These are phyloP conservation scores for Talaromyces sp. DNA, from an alignment of 2,329 filamentous ascomycete genomes.

Conservation along the genomic window DNA sequence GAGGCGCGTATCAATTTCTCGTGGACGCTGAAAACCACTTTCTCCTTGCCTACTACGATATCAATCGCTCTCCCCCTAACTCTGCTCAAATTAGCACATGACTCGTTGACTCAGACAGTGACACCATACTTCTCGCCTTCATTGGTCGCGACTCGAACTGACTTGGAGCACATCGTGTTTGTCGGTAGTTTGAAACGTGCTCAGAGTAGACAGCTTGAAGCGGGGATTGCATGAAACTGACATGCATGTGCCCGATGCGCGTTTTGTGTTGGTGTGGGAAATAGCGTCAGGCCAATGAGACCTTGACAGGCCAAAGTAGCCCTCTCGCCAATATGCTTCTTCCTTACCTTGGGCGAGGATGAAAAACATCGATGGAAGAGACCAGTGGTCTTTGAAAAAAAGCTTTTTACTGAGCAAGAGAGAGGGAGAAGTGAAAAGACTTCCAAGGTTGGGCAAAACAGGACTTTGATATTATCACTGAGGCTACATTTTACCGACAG, in stretches of 20 bases:
- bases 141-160: neutral
- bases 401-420: too few relatives aligned
- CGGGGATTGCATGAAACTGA: neutral
- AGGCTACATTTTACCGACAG: too few relatives aligned
- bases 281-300: neutral
- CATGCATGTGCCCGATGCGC: neutral
- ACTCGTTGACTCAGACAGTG: neutral
- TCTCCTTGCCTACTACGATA: constrained; percentile 1
- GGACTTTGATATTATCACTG: too few relatives aligned
- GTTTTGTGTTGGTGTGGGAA: neutral
- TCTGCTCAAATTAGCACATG: neutral
- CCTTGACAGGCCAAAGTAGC: neutral
- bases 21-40: constrained; percentile 19
- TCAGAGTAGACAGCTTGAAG: neutral
- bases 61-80: constrained; percentile 40
- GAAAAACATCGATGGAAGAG: too few relatives aligned
- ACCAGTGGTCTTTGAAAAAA: neutral
- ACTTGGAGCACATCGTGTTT: neutral
- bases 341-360: too few relatives aligned
- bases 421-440: neutral
- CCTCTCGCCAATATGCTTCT: neutral
- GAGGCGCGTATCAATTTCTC: constrained; percentile 8
- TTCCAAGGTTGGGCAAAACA: too few relatives aligned
- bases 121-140: neutral
- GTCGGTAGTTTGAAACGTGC: neutral